Base-by-base conservation (phyloP, 345 rosid species). In the Aquilaria yunnanensis region DNA sequence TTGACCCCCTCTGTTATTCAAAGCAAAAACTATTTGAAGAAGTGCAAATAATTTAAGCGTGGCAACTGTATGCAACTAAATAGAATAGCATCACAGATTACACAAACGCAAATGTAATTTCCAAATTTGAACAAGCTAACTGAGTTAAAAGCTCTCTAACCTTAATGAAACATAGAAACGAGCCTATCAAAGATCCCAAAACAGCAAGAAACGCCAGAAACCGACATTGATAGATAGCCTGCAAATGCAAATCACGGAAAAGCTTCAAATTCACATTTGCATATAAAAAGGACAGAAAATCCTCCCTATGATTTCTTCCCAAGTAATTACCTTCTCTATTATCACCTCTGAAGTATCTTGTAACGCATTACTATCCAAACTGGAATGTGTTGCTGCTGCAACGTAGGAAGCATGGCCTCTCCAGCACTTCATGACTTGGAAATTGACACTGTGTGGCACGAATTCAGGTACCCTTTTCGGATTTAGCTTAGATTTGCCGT, bases 81-180 rank as follows among this genome's bases (percentile, higher is more conserved):
- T 16, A 47, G 8, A 60, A 47, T 23, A 47, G 14, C 49, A 32
- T 31, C 45, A 31, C 5, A 45, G 7, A 4, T 37, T 9, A 37
- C 1, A 37, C 43, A 37, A 3, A 37, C 43, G 43, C 43, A 37
- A 0, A 37, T 37, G 5, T 37, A 5, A 3, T 37, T 37, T 37
- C 8, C 43, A 37, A 37, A 37, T 37, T 37, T 37, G 43, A 9
- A 37, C 43, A 37, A 37, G 43, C 7, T 37, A 64, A 51, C 11
- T 16, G 48, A 30, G 14, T 9, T 46, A 14, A 29, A 14, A 32
- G 60, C 10, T 6, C 10, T 6, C 43, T 41, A 62, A 86, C 96
- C 95, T 87, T 86, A 71, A 89, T 70, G 77, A 92, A 92, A 72
- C 96, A 89, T 14, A 85, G 68, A 52, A 92, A 55, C 32, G 96